These are phyloP conservation scores for Teunomyces barrocoloradensis DNA, from an alignment of 805 yeast genomes.

Conservation along the genomic window DNA sequence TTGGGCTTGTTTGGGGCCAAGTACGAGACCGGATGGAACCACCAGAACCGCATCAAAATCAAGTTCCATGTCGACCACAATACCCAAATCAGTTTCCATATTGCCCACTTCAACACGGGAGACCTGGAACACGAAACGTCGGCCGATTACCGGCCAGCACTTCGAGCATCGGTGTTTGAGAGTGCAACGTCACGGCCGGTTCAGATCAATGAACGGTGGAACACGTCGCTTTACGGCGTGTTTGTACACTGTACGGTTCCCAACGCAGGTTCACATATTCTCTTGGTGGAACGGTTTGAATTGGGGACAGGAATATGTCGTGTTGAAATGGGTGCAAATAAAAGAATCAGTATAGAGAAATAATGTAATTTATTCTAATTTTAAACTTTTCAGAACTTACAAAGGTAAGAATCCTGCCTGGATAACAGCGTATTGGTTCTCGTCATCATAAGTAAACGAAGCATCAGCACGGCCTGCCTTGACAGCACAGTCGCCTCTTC, in stretches of 20 bases:
- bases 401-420: neutral
- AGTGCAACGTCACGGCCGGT: constrained; percentile 26
- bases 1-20: constrained; percentile 35
- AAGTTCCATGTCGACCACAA: constrained; percentile 21
- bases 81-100: constrained; percentile 22
- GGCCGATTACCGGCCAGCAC: constrained; percentile 42
- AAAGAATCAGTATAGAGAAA: neutral
- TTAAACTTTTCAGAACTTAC: no score
- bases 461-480: neutral
- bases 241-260: constrained; percentile 31
- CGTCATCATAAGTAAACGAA: neutral
- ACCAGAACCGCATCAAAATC: constrained; percentile 37
- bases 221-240: constrained; percentile 43
- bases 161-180: constrained; percentile 45
- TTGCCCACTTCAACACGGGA: constrained; percentile 18
- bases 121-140: constrained; percentile 5
- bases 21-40: constrained; percentile 35
- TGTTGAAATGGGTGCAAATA: constrained; percentile 37
- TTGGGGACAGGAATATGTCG: constrained; percentile 39
- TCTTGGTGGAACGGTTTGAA: constrained; percentile 51
- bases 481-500: neutral
- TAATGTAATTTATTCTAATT: no score
- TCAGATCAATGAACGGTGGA: constrained; percentile 37
- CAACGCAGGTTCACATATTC: constrained; percentile 29
- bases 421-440: neutral